Evolutionary conservation across 495 filamentous ascomycete genomes (phyloP), one percentile per base, ranked within the genome.

Genomic region (Daldinia concentrica): DNA sequence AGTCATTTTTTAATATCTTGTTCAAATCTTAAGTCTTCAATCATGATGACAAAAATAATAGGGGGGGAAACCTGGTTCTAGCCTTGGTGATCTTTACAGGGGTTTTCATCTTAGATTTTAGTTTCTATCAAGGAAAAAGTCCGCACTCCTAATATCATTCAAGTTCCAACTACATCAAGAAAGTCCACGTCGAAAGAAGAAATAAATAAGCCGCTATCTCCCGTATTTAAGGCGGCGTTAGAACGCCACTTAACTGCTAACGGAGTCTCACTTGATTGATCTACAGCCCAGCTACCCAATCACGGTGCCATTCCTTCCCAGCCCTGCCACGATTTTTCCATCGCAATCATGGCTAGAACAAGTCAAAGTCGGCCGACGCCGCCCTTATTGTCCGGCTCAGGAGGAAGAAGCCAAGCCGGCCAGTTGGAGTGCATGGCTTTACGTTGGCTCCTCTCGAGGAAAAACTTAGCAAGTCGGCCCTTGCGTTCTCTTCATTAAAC

Each of bases 181-280:
- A 69, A 68, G 69, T 72, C 69, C 70, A 65, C 58, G 61, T 62
- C 66, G 12, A 64, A 69, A 62, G 34, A 58, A 58, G 60, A 61
- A 61, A 65, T 64, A 68, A 64, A 68, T 72, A 68, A 64, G 60
- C 69, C 69, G 70, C 70, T 58, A 62, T 69, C 50, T 73, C 70
- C 70, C 66, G 65, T 58, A 62, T 58, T 41, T 62, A 66, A 37
- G 67, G 70, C 64, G 37, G 62, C 69, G 65, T 64, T 65, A 69
- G 41, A 73, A 73, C 70, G 70, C 70, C 70, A 73, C 70, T 22
- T 45, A 43, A 69, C 51, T 69, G 64, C 71, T 68, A 72, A 70
- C 76, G 68, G 73, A 76, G 70, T 77, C 68, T 76, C 68, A 76
- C 73, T 77, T 74, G 68, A 77, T 72, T 70, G 76, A 76, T 72